Evolutionary conservation across 1,284 basidiomycete species (phyloP).

Genomic region (Fomitopsis betulina): DNA sequence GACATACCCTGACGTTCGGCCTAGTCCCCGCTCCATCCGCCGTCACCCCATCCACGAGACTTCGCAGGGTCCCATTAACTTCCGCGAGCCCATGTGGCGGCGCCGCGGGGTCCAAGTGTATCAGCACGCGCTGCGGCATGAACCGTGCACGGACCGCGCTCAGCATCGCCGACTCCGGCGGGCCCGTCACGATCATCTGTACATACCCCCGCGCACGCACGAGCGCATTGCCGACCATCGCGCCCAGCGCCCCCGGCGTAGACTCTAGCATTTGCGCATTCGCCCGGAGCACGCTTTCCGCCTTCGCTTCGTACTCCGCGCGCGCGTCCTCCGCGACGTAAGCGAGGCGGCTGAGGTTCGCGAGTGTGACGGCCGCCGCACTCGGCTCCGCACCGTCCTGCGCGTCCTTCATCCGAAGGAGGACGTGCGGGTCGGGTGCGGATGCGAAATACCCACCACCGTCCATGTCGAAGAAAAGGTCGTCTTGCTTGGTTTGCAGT

Average conservation of each 20-base stretch:
- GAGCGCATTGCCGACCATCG: slow-evolving; percentile 22
- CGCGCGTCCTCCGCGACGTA: slow-evolving; percentile 29
- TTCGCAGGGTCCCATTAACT: slow-evolving; percentile 20
- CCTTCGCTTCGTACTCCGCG: slow-evolving; percentile 26
- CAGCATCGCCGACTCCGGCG: slow-evolving; percentile 13
- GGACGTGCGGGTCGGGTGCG: slow-evolving; percentile 34
- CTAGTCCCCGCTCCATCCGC: slow-evolving; percentile 1
- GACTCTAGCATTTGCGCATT: slow-evolving; percentile 21
- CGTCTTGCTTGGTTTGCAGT: slow-evolving; percentile 37
- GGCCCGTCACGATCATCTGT: slow-evolving; percentile 21
- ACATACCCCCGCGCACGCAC: slow-evolving; percentile 15
- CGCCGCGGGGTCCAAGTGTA: slow-evolving; percentile 20
- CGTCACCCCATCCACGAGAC: slow-evolving; percentile 14
- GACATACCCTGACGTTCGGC: slow-evolving; percentile 23
- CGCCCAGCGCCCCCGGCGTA: slow-evolving; percentile 21
- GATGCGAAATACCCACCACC: slow-evolving; percentile 39
- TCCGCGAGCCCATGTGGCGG: slow-evolving; percentile 20
- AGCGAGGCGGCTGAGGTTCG: slow-evolving; percentile 35
- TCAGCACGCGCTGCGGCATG: slow-evolving; percentile 24
- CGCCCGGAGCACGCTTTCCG: slow-evolving; percentile 24
- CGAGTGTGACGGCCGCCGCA: slow-evolving; percentile 32
- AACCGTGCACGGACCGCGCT: slow-evolving; percentile 15
- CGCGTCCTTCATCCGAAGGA: slow-evolving; percentile 38
- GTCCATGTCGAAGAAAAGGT: slow-evolving; percentile 36
- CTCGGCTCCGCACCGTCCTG: slow-evolving; percentile 43